A percentile compares a stretch with the other conserved stretches of the same genome.
These are phyloP conservation scores for Zoysia matrella DNA, from an alignment of 202 grass and related monocot genomes.

Conservation along the genomic window DNA sequence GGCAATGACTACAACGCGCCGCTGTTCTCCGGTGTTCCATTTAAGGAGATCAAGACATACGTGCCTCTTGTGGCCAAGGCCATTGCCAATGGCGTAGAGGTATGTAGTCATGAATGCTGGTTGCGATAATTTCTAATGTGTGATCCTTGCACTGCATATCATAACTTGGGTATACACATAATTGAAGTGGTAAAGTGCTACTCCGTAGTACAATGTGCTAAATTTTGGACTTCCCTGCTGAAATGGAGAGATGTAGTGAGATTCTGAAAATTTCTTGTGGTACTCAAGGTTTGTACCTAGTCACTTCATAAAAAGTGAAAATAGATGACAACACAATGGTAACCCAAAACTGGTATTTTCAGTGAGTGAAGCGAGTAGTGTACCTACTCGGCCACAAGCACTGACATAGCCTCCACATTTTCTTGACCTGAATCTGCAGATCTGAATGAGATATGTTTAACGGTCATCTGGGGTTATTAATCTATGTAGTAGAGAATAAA, in stretches of 20 bases:
- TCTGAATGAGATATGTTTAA: constrained; percentile 22
- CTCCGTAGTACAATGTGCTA: not conserved
- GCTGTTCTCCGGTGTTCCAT: constrained; percentile 66
- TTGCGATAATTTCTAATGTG: not conserved
- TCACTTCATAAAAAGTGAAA: not conserved
- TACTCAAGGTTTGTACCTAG: too few relatives aligned
- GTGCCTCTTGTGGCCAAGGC: constrained; percentile 68
- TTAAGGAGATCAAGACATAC: constrained; percentile 66
- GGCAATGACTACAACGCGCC: constrained; percentile 95
- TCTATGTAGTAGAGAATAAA: constrained; percentile 29
- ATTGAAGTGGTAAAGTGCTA: constrained; percentile 1
- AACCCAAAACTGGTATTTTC: not conserved
- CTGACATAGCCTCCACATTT: not conserved
- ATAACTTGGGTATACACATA: not conserved
- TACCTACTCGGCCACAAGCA: not conserved
- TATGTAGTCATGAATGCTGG: not conserved
- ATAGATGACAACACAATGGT: not conserved
- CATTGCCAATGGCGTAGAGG: constrained; percentile 74
- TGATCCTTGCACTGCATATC: constrained; percentile 31
- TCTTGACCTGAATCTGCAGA: constrained; percentile 34
- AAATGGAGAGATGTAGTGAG: not conserved
- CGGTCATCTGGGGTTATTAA: constrained; percentile 5
- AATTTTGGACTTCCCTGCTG: not conserved
- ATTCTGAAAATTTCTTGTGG: too few relatives aligned
- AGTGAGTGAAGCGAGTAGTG: constrained; percentile 3